phyloP scores from a whole-genome alignment of 108 stramenopile genomes.

The Aurantiochytrium sp. region DNA sequence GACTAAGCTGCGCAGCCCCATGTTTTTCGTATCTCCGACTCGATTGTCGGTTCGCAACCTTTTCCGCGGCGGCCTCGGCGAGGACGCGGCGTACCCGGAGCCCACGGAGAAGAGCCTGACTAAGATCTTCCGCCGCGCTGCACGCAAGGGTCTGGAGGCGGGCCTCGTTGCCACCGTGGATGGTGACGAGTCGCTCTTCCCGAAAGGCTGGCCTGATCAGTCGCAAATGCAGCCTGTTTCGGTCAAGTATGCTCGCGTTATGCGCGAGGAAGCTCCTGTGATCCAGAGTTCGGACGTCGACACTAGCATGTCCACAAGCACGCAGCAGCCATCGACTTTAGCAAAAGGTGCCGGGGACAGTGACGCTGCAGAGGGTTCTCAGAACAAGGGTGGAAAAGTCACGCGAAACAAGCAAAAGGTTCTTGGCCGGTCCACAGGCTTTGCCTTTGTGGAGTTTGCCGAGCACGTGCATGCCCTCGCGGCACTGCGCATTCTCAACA shows the following conservation, averaged over 20 bases:
- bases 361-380: slow-evolving; percentile 19
- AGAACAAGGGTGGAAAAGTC: background rate
- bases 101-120: slow-evolving; percentile 73
- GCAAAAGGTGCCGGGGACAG: slow-evolving; percentile 45
- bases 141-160: slow-evolving; percentile 59
- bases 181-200: slow-evolving; percentile 36
- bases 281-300: slow-evolving; percentile 62
- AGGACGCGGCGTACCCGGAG: slow-evolving; percentile 42
- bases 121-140: slow-evolving; percentile 59
- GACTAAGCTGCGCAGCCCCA: slow-evolving; percentile 80
- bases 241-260: background rate
- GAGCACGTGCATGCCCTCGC: slow-evolving; percentile 91
- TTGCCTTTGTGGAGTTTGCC: slow-evolving; percentile 94
- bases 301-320: slow-evolving; percentile 50
- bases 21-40: slow-evolving; percentile 90
- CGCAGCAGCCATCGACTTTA: slow-evolving; percentile 23
- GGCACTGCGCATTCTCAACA: slow-evolving; percentile 85
- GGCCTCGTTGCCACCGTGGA: slow-evolving; percentile 68
- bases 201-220: slow-evolving; percentile 13
- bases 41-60: slow-evolving; percentile 83
- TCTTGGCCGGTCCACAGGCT: slow-evolving; percentile 71
- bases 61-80: slow-evolving; percentile 24
- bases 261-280: slow-evolving; percentile 48
- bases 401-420: background rate
- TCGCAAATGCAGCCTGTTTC: background rate